Base-by-base conservation (phyloP, 352 stramenopile genomes). In the Globisporangium echinulatum region DNA sequence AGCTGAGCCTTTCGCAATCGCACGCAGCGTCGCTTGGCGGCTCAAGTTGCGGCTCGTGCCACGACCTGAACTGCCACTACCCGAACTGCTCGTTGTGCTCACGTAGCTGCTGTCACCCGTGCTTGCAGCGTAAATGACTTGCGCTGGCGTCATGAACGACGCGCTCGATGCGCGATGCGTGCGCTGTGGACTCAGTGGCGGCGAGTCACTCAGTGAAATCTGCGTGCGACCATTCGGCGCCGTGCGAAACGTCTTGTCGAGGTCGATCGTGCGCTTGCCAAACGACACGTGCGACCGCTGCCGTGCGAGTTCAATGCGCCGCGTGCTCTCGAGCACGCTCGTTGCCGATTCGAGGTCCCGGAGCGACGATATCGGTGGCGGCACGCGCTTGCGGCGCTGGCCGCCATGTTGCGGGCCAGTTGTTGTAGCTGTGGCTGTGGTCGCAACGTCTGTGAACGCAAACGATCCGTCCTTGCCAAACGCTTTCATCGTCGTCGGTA, bases 161-260 rank as follows among this genome's bases (percentile, higher is more conserved):
- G 37, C 70, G 13, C 40, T 71, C 39, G 62, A 63, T 17, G 59
- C 40, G 19, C 61, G 62, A 14, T 47, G 61, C 19, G 7, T 43
- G 47, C 46, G 60, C 59, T 56, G 55, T 36, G 52, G 53, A 36
- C 42, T 48, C 57, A 52, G 44, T 25, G 55, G 39, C 3, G 54
- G 68, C 33, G 66, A 72, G 25, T 78, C 73, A 33, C 25, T 33
- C 13, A 78, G 71, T 25, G 63, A 56, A 7, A 89, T 51, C 56
- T 65, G 70, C 42, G 76, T 58, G 14, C 62, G 58, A 40, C 74
- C 71, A 49, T 72, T 71, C 5, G 77, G 79, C 1, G 73, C 77
- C n/a, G 77, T 85, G 17, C 74, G 77, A 62, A 85, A 85, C 43
- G 77, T 72, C 56, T 73, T 71, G 36, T 78, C 71, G 9, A 86